Base-by-base conservation (phyloP, 805 yeast genomes). In the Yamadazyma ubonensis region DNA sequence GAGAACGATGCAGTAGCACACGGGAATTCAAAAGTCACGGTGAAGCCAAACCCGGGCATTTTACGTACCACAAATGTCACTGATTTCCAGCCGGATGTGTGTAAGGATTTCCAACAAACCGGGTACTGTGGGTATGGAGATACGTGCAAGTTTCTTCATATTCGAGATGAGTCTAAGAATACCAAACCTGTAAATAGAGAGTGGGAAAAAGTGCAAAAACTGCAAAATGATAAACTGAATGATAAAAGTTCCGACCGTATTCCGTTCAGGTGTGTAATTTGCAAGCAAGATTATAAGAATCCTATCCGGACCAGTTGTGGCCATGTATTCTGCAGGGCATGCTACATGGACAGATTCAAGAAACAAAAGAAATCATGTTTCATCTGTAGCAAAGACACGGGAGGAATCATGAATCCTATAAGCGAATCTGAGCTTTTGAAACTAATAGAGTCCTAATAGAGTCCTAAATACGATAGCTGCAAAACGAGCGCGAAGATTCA, bases 111-210 rank as follows among this genome's bases (percentile, higher is more conserved):
- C 59, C 75, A 79, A 43, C 85, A 83, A 50, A 90, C 95, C 0
- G 99, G 99, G 0, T 90, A 80, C 56, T 93, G 99, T 71, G 97
- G 97, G 5, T 93, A 83, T 58, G 99, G 99, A 6, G 99, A 93
- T 52, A 83, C 93, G 25, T 93, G 99, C 67, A 93, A 93, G 64
- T 93, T 93, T 59, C 59, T 91, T 25, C 99, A 93, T 57, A 78
- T 86, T 11, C 66, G 99, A 60, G 97, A 87, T 50, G 96, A 87
- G 54, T 84, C 81, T 63, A 76, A 73, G 40, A 81, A 81, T 33
- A 86, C 82, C 21, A 78, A 81, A 78, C 79, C 82, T 43, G 58
- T 82, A 5, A 58, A 73, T 19, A 71, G 70, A 43, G 95, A 86
- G 32, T 86, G 96, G 96, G 83, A 83, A 47, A 58, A 52, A 19